A percentile compares a stretch with the other conserved stretches of the same genome.
These are phyloP conservation scores for Perkinsus marinus DNA, from an alignment of 169 alveolate species.

Conservation along the genomic window DNA sequence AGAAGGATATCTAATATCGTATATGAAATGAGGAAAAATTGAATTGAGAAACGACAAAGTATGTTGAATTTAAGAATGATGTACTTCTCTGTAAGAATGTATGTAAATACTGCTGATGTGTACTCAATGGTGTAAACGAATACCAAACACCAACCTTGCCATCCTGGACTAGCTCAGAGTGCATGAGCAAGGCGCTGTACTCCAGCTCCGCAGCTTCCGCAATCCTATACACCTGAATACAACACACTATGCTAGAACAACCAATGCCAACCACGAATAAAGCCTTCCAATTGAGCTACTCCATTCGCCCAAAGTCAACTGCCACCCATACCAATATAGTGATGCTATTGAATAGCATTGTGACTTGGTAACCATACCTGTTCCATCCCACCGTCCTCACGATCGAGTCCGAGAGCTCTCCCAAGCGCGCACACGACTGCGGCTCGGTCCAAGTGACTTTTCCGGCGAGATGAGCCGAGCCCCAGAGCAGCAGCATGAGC, in stretches of 20 bases:
- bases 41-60: too few species aligned
- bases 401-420: neutral
- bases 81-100: too few species aligned
- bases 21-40: too few species aligned
- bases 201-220: neutral
- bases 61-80: too few species aligned
- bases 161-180: neutral
- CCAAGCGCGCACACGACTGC: neutral
- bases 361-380: neutral
- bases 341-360: neutral
- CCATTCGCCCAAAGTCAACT: too few species aligned
- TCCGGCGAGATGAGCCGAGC: neutral
- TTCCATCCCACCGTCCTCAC: neutral
- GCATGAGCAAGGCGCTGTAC: neutral
- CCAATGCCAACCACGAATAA: too few species aligned
- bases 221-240: neutral
- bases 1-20: too few species aligned
- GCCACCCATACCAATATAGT: too few species aligned
- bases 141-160: neutral
- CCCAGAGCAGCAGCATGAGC: neutral
- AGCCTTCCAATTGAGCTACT: too few species aligned
- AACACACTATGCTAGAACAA: too few species aligned
- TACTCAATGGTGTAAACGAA: too few species aligned
- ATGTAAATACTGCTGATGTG: too few species aligned
- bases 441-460: neutral